Evolutionary conservation across 2,329 filamentous ascomycete species (phyloP), one percentile per base, ranked within the genome.

Genomic region (Annulohypoxylon truncatum): DNA sequence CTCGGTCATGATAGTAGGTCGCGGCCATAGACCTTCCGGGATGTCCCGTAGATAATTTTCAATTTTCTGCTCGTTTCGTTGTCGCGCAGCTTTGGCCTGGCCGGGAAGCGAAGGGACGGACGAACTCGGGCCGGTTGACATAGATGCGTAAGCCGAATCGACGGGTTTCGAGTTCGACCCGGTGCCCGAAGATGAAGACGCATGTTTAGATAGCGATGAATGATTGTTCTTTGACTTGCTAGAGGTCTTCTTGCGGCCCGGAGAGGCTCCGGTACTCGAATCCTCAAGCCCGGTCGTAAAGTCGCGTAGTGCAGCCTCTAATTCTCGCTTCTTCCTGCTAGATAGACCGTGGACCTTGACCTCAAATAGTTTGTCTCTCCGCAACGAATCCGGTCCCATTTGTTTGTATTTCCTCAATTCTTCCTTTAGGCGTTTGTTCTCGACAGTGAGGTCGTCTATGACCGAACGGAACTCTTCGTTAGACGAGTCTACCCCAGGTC

Each of bases 371-470:
- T 92, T 93, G 28, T 96, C 92, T 48, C 90, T 88, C 31, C 89
- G 86, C 52, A 94, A 79, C 68, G 90, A 86, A 42, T 89, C 84
- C 15, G 89, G 87, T 1, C 90, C 88, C 24, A 87, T 80, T 67
- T 88, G 89, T 76, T 92, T 90, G 67, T 92, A 92, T 56, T 87
- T 89, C 72, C 87, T 90, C 58, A 96, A 74, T 72, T 89, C 88
- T 70, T 90, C 89, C 79, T 90, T 94, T 66, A 96, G 77, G 54
- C 88, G 90, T 76, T 93, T 92, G 75, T 96, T 96, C 75, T 94
- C 91, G 24, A 97, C 82, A 0, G 93, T 97, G 63, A 97, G 79
- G 75, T 97, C 93, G 73, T 97, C 93, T 50, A 97, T 96, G 13
- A 97, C 92, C 3, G 50, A 56, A 3, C 61, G 55, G 7, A 60